phyloP scores from a whole-genome alignment of 352 stramenopile genomes.

The Thraustochytrium striatum region DNA sequence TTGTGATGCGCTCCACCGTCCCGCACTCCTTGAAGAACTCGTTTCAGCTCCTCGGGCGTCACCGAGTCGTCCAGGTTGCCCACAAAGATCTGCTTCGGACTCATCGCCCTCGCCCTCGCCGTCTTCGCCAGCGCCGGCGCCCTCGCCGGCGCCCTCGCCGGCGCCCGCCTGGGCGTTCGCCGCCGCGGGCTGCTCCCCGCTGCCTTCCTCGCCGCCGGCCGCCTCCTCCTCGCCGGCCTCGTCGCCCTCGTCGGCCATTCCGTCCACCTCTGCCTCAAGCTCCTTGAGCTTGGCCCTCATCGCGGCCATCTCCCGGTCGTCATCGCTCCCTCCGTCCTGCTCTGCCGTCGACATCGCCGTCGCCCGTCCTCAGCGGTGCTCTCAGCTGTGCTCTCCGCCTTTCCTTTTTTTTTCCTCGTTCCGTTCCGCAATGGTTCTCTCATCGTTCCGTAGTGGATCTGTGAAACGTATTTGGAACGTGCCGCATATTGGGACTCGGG shows the following conservation, averaged over 20 bases:
- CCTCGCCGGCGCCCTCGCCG: not conserved
- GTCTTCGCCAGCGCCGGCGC: not conserved
- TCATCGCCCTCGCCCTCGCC: not conserved
- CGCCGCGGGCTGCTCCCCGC: not conserved
- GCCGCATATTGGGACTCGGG: no score
- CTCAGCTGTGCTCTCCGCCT: no score
- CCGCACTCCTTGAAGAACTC: slow-evolving; percentile 92
- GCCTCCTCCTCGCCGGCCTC: not conserved
- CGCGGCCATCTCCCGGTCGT: slow-evolving; percentile 16
- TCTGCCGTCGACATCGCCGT: no score
- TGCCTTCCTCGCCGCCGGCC: not conserved
- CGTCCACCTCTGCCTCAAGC: slow-evolving; percentile 16
- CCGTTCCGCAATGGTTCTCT: no score
- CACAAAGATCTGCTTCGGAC: slow-evolving; percentile 73
- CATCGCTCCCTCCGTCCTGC: no score
- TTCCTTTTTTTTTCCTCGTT: no score
- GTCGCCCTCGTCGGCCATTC: not conserved
- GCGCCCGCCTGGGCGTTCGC: not conserved
- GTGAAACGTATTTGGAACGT: no score
- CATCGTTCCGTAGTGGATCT: no score
- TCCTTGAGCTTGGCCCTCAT: slow-evolving; percentile 39
- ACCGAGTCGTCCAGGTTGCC: slow-evolving; percentile 94
- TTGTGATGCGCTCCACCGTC: slow-evolving; percentile 94
- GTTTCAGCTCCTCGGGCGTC: slow-evolving; percentile 89
- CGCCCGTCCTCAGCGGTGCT: no score